Base-by-base conservation (phyloP, 306 rosid species). In the Geum urbanum region DNA sequence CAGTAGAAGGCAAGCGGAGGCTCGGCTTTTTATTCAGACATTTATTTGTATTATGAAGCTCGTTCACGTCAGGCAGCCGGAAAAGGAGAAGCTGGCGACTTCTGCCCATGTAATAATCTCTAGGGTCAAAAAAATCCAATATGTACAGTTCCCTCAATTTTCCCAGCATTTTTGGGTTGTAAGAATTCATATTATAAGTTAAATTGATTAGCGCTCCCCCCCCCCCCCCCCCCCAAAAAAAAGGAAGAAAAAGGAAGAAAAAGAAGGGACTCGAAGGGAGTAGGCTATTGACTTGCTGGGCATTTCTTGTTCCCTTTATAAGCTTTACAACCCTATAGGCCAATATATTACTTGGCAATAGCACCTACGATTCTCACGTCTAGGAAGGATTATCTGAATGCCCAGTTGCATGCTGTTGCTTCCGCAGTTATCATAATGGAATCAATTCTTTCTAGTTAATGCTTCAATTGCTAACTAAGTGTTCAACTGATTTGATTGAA, bases 1-100 rank as follows among this genome's bases (percentile, higher is more conserved):
- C 50, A 57, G 56, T 41, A 41, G 75, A 63, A 12, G 60, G 78
- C 65, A 76, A 74, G 70, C 51, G 22, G 44, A 51, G 69, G 70
- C 39, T 18, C 58, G 74, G 58, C 74, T 70, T 76, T 60, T 22
- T 52, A 39, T 68, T 61, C 63, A 67, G 45, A 67, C 52, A 40
- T 50, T 40, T 72, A 76, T 53, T 46, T 53, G 46, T 49, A 46
- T 74, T 65, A 40, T 77, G 70, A 22, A n/a, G 67, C 68, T 54
- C 67, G 11, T 71, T 46, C 40, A 7, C 57, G 60, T 43, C 27
- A 27, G 74, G 74, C 68, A 56, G 63, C 63, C 63, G 24, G 48
- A 24, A 7, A 24, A 64, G 56, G 44, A 58, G 52, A 47, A 51
- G 70, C 66, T 7, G 51, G 74, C 53, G 22, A 32, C 15, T 0